Conservation (phyloP, 1,139 yeast species). For the Hansenula sp. region DNA sequence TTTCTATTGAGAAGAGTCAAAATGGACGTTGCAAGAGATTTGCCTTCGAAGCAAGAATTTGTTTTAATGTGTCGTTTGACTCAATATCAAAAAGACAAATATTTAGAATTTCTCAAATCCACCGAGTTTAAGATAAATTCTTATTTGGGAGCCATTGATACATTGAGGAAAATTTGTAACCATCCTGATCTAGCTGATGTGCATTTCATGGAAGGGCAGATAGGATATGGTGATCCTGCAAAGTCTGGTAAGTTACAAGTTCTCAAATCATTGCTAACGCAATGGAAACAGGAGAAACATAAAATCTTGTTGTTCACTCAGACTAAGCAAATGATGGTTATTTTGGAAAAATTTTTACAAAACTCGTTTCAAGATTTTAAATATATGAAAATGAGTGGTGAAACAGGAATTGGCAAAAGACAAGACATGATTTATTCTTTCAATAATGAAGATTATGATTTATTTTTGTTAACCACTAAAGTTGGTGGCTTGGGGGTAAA, state of each 20-base stretch:
- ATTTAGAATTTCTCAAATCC: conserved; percentile 68
- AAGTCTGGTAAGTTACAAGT: conserved; percentile 93
- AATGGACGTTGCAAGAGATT: conserved; percentile 93
- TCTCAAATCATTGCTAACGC: conserved; percentile 63
- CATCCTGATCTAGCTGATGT: conserved; percentile 86
- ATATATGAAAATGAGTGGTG: conserved; percentile 90
- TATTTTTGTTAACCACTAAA: conserved; percentile 83
- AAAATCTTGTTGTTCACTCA: conserved; percentile 84
- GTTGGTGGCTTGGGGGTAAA: conserved; percentile 97
- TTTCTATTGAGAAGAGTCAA: conserved; percentile 83
- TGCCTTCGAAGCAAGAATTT: conserved; percentile 92
- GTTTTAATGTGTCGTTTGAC: conserved; percentile 89
- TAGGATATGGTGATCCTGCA: conserved; percentile 58
- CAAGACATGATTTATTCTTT: conserved; percentile 80
- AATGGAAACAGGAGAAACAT: conserved; percentile 79
- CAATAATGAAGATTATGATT: conserved; percentile 55
- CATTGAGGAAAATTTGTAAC: conserved; percentile 86
- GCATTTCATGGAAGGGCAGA: conserved; percentile 39
- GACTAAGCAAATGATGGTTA: conserved; percentile 91
- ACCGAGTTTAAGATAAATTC: conserved; percentile 74
- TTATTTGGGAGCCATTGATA: conserved; percentile 89
- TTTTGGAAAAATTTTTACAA: conserved; percentile 66
- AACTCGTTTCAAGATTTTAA: conserved; percentile 35
- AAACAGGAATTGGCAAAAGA: conserved; percentile 74
- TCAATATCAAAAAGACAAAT: conserved; percentile 65